A percentile compares a stretch with the other conserved stretches of the same genome.
Conservation (phyloP, 208 protist genomes). For the Balamuthia mandrillaris region DNA sequence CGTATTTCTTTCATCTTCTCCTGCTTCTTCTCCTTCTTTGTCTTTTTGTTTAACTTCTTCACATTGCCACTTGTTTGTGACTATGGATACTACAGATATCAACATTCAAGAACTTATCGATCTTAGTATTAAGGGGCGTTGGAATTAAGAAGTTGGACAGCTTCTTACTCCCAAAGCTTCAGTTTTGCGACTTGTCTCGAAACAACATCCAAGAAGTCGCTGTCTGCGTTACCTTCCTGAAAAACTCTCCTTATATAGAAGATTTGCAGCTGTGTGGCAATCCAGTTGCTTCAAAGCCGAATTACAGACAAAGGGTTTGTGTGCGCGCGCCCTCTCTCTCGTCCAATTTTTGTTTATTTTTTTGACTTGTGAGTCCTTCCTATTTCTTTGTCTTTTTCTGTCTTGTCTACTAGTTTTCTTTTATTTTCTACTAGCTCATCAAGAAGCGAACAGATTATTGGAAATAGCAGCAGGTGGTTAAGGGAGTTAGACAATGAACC, state of each 20-base stretch:
- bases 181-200: conserved; percentile 1
- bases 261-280: neutral
- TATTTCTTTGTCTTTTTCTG: neutral
- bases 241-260: neutral
- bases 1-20: neutral
- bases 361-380: too few species aligned
- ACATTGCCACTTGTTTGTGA: too few species aligned
- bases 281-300: neutral
- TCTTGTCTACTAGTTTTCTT: neutral
- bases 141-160: conserved; percentile 14
- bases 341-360: too few species aligned
- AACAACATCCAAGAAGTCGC: neutral
- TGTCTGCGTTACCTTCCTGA: conserved; percentile 10
- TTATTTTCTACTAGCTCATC: neutral
- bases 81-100: too few species aligned
- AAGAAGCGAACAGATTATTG: neutral
- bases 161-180: conserved; percentile 14
- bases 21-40: neutral
- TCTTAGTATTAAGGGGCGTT: neutral
- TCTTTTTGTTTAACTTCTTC: neutral
- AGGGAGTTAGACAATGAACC: conserved; percentile 3
- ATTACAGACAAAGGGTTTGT: neutral
- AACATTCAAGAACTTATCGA: neutral
- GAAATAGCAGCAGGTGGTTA: neutral
- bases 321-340: too few species aligned